phyloP scores from a whole-genome alignment of 2,329 filamentous ascomycete genomes.

The Scytalidium lignicola region DNA sequence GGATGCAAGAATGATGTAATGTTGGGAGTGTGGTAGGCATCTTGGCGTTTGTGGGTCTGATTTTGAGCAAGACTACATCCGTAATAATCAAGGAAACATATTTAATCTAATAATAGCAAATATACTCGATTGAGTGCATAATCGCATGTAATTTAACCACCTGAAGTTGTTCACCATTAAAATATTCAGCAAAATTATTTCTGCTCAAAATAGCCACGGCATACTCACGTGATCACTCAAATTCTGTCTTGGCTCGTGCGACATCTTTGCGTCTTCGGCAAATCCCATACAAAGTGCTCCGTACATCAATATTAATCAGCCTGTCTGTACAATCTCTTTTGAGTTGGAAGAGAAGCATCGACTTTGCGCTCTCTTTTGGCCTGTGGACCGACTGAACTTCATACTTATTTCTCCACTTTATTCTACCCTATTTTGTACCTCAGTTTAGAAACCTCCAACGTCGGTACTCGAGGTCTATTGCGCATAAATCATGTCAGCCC shows the following conservation, averaged over 20 bases:
- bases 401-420: constrained; percentile 1
- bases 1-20: constrained; percentile 14
- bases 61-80: constrained; percentile 1
- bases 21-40: constrained; percentile 10
- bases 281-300: background rate
- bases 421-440: background rate
- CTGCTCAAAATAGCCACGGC: no score
- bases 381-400: no score
- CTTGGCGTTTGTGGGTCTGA: constrained; percentile 8
- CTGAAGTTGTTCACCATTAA: no score
- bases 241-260: background rate
- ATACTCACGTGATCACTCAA: background rate
- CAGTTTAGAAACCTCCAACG: background rate
- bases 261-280: background rate
- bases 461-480: no score
- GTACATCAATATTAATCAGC: no score
- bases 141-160: no score
- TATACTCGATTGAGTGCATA: no score
- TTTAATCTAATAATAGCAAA: constrained; percentile 1
- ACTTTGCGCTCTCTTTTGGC: no score
- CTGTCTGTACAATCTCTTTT: background rate
- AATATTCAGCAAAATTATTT: background rate
- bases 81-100: background rate
- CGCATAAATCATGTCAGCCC: constrained; percentile 54
- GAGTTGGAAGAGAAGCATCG: no score